Percentiles rank a stretch among this genome's conserved stretches.
phyloP scores from a whole-genome alignment of 164 flowering plant species.

The Umbellularia californica region DNA sequence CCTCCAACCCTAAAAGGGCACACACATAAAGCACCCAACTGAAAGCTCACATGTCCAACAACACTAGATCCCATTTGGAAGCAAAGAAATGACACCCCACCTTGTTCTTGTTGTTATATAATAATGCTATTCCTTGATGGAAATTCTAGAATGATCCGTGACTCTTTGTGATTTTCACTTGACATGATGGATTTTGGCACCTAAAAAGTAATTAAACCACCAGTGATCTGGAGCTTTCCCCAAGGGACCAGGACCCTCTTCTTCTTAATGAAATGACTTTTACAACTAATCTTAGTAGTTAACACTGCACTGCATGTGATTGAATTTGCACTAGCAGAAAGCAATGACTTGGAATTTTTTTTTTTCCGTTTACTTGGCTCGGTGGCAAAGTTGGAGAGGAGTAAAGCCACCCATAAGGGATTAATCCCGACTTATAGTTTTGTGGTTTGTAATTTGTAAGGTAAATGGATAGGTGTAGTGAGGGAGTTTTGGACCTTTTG shows the following conservation, averaged over 20 bases:
- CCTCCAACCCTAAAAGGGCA: no score
- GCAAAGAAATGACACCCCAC: conserved; percentile 3
- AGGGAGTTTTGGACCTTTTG: no score
- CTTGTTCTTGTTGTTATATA: conserved; percentile 5
- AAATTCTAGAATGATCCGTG: conserved; percentile 39
- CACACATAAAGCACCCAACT: conserved; percentile 1
- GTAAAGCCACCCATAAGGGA: not conserved
- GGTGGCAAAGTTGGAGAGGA: not conserved
- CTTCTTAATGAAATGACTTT: not conserved
- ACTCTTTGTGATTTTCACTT: not conserved
- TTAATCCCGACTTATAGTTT: no score
- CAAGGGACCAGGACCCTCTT: not conserved
- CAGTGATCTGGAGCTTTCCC: not conserved
- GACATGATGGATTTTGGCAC: not conserved
- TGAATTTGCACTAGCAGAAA: not conserved
- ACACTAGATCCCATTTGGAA: conserved; percentile 7
- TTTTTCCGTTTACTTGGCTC: no score
- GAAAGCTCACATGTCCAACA: conserved; percentile 28
- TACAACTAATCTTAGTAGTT: not conserved
- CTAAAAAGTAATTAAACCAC: not conserved
- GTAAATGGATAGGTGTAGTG: not conserved
- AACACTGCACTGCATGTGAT: not conserved
- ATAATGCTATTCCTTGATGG: conserved; percentile 5
- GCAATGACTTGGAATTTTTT: not conserved
- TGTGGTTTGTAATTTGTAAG: not conserved